These are phyloP conservation scores for Lactarius psammicola DNA, from an alignment of 768 basidiomycete species.

Conservation along the genomic window DNA sequence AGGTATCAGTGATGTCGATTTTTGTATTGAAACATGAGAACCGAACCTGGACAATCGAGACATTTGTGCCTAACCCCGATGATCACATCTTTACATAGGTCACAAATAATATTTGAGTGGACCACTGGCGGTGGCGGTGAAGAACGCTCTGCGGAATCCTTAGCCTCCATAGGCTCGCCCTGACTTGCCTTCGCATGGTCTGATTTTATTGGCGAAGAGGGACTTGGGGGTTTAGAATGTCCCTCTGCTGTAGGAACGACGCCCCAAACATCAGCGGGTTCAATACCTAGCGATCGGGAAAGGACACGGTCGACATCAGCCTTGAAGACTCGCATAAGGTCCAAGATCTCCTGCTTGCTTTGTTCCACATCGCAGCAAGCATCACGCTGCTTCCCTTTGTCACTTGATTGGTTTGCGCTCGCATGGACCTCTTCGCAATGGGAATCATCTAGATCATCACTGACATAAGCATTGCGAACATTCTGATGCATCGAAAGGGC, in stretches of 20 bases:
- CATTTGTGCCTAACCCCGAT: conserved; percentile 77
- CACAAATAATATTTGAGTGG: conserved; percentile 63
- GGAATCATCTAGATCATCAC: conserved; percentile 14
- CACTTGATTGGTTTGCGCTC: background rate
- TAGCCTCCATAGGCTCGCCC: background rate
- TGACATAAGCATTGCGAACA: background rate
- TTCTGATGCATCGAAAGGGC: background rate
- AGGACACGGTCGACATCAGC: conserved; percentile 51
- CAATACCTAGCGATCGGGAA: conserved; percentile 38
- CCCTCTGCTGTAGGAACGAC: background rate
- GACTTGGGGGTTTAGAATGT: background rate
- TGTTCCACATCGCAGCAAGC: conserved; percentile 47
- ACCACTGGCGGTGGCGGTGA: conserved; percentile 32
- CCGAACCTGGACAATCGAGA: conserved; percentile 64
- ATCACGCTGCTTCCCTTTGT: conserved; percentile 8
- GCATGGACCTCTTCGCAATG: background rate
- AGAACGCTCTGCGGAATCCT: background rate
- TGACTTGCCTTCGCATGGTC: conserved; percentile 4
- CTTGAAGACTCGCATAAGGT: conserved; percentile 52
- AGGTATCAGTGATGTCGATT: background rate
- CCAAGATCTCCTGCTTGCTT: conserved; percentile 49
- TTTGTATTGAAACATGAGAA: conserved; percentile 2
- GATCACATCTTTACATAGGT: conserved; percentile 56
- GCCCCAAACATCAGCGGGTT: conserved; percentile 23
- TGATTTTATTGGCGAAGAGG: background rate